Conservation (phyloP, 805 yeast genomes). For the Pichia scutulata region DNA sequence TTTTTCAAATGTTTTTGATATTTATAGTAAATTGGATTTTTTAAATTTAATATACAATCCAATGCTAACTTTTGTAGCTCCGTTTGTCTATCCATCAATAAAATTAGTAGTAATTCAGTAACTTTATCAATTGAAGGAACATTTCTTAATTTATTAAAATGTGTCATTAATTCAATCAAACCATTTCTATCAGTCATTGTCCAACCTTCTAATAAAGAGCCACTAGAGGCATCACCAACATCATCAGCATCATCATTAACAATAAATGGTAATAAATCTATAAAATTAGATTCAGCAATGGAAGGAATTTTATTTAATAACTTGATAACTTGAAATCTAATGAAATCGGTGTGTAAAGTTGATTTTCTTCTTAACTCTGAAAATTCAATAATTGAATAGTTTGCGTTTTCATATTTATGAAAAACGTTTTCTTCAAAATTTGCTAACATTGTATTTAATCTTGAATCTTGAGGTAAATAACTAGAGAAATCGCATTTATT, state of each 20-base stretch:
- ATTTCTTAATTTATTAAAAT: slow-evolving; percentile 56
- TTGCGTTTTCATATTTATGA: slow-evolving; percentile 28
- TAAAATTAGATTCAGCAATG: slow-evolving; percentile 59
- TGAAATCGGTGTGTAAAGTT: slow-evolving; percentile 33
- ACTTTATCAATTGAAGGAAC: slow-evolving; percentile 47
- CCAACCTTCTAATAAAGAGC: slow-evolving; percentile 21
- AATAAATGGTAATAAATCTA: slow-evolving; percentile 51
- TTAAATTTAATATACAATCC: slow-evolving; percentile 58
- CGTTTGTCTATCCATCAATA: slow-evolving; percentile 53
- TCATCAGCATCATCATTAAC: slow-evolving; percentile 31
- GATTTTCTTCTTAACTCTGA: slow-evolving; percentile 32
- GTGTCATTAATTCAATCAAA: slow-evolving; percentile 53
- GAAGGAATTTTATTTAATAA: slow-evolving; percentile 52
- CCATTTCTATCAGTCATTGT: slow-evolving; percentile 42
- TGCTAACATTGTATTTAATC: slow-evolving; percentile 37
- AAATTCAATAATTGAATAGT: slow-evolving; percentile 31
- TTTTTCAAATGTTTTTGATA: slow-evolving; percentile 69
- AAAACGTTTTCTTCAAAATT: slow-evolving; percentile 21
- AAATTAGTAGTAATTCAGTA: slow-evolving; percentile 40
- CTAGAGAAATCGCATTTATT: slow-evolving; percentile 10
- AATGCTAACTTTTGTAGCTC: slow-evolving; percentile 69
- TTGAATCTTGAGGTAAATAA: slow-evolving; percentile 40
- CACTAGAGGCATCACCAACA: slow-evolving; percentile 24
- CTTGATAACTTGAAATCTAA: slow-evolving; percentile 51
- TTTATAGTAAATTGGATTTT: slow-evolving; percentile 48